Base-by-base conservation (phyloP, 345 rosid genomes). In the Bruguiera sexangula region DNA sequence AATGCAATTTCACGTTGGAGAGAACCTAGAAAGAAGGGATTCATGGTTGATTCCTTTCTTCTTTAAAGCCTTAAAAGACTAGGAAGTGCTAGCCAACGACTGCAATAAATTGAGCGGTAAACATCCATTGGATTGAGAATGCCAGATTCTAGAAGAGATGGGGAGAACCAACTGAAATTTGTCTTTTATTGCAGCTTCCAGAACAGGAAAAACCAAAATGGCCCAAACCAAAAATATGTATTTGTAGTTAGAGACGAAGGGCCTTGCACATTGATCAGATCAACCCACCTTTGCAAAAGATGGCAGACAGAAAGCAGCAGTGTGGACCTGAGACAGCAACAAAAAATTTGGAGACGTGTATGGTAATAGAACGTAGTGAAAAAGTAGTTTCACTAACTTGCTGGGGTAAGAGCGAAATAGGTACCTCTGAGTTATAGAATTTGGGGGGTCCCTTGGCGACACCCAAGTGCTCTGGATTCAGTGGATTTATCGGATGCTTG, bases 401-500 rank as follows among this genome's bases (percentile, higher is more conserved):
- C 3, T 9, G n/a, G 10, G 29, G 21, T 20, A 15, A 32, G 8
- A 27, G 5, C 11, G 20, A 63, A 50, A 39, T 54, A 43, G 18
- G 50, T 13, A 72, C 75, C 57, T 72, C 70, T 4, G 75, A 56
- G 75, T 57, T 72, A 59, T 72, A 72, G 27, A 58, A 72, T 50
- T 58, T 53, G 6, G 75, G 75, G 29, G 75, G 75, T 22, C 69
- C 64, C 50, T 50, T 65, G 34, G 75, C 75, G 5, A 72, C 75
- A 3, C 75, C 75, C n/a, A 56, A 65, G 65, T 65, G 46, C 58
- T 65, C 57, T 20, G 70, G 75, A 63, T 72, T 46, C 51, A 72
- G 22, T 20, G 75, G 75, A 65, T 72, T 72, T 7, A 65, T n/a
- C 19, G 75, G 75, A 43, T 65, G 70, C n/a, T 48, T 74, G 78